Conservation (phyloP, 2,329 filamentous ascomycete genomes). For the Nigrograna mackinnonii region DNA sequence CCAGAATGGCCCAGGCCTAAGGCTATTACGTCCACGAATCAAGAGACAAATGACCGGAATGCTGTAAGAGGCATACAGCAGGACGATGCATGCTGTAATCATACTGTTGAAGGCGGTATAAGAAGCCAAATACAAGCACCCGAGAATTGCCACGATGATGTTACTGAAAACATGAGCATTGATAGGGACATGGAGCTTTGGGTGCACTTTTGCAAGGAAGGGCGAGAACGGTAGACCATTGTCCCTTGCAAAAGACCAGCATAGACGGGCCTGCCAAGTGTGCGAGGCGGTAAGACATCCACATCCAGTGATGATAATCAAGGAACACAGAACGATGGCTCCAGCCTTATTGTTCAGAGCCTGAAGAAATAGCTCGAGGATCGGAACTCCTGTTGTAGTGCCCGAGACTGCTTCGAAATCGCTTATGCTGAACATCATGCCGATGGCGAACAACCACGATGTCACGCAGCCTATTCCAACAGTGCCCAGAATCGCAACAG, state of each 20-base stretch:
- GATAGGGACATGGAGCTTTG: slow-evolving; percentile 38
- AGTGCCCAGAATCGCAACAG: slow-evolving; percentile 46
- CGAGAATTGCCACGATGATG: slow-evolving; percentile 43
- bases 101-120: slow-evolving; percentile 37
- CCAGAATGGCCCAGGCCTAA: background rate
- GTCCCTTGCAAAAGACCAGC: slow-evolving; percentile 54
- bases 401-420: slow-evolving; percentile 43
- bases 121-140: slow-evolving; percentile 42
- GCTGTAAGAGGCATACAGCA: slow-evolving; percentile 28
- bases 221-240: slow-evolving; percentile 43
- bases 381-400: slow-evolving; percentile 43
- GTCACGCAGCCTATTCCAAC: slow-evolving; percentile 48
- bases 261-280: slow-evolving; percentile 50
- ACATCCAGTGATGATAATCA: slow-evolving; percentile 48
- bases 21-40: background rate
- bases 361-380: slow-evolving; percentile 44
- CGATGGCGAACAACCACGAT: slow-evolving; percentile 44
- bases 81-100: slow-evolving; percentile 37
- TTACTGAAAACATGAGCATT: slow-evolving; percentile 41
- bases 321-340: slow-evolving; percentile 44
- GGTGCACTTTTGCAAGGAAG: slow-evolving; percentile 39
- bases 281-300: slow-evolving; percentile 47
- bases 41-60: slow-evolving; percentile 47
- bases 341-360: slow-evolving; percentile 17
- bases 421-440: slow-evolving; percentile 47